Evolutionary conservation across 192 early-diverging fungal genomes (phyloP).

Genomic region (Coemansia sp.): DNA sequence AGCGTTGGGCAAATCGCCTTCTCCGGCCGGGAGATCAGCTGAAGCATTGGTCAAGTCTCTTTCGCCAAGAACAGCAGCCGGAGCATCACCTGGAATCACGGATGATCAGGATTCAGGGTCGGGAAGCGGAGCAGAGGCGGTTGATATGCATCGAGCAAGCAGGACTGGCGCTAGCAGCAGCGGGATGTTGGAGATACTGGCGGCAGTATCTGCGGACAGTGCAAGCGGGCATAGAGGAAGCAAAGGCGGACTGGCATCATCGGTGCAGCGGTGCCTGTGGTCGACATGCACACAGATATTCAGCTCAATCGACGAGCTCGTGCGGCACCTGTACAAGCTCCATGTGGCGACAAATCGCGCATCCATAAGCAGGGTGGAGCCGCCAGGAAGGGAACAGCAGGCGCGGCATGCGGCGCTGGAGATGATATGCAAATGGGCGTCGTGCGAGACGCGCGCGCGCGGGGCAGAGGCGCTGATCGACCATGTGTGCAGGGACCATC

Average conservation of each 20-base stretch:
- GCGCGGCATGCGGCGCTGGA: not conserved
- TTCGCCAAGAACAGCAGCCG: not conserved
- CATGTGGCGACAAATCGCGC: conserved; percentile 51
- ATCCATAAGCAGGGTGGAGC: not conserved
- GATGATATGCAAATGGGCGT: conserved; percentile 62
- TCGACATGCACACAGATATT: conserved; percentile 60
- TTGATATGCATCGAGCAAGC: not conserved
- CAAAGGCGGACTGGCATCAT: not conserved
- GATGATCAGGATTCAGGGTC: not conserved
- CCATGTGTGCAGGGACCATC: conserved; percentile 64
- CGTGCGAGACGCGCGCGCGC: conserved; percentile 56
- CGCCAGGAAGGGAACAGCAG: not conserved
- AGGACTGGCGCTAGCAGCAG: not conserved
- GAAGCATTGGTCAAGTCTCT: too few relatives aligned
- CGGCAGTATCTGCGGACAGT: not conserved
- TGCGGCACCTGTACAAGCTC: conserved; percentile 52
- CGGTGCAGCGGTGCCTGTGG: conserved; percentile 67
- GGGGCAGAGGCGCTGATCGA: conserved; percentile 59
- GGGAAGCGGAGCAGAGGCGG: not conserved
- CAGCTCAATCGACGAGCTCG: conserved; percentile 45
- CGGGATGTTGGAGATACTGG: not conserved
- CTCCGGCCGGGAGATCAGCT: not conserved
- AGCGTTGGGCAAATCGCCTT: not conserved
- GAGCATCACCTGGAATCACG: conserved; percentile 2
- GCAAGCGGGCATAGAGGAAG: not conserved